Base-by-base conservation (phyloP, 1,284 basidiomycete species). In the Rugosomyces carneus region DNA sequence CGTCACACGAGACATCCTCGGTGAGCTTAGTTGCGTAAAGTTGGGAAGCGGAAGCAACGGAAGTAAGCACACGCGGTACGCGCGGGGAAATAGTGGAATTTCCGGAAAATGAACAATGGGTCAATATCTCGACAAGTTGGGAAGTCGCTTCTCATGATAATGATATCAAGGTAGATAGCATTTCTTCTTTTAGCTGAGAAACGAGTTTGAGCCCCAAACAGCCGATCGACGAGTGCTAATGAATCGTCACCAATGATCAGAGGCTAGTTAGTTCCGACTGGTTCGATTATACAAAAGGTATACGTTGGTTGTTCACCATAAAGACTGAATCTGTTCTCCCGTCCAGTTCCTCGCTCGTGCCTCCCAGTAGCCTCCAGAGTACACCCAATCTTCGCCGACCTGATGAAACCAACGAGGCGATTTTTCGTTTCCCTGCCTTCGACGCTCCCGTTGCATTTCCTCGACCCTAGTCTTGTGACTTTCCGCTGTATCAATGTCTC, bases 361-460 rank as follows among this genome's bases (percentile, higher is more conserved):
- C 57, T 91, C 87, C 88, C 89, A 91, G 57, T 91, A 91, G n/a
- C 82, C 86, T 40, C 89, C 87, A 26, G 57, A 62, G 60, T 89
- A 91, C 37, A 71, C 60, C 87, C 87, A 91, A 53, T 87, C 82
- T 44, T 84, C 79, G 4, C 79, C 81, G 32, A 72, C 72, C 55
- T 76, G 74, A 57, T 72, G 76, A 62, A 91, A 91, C 88, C 88
- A 91, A 31, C 73, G 69, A 16, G 87, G 81, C 45, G 67, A 57
- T 38, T 72, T 61, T 32, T 86, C 82, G 45, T 67, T 65, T 35
- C 80, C 78, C 10, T 61, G 63, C 54, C 71, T 72, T 57, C 85
- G 70, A 56, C 84, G 74, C 48, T 81, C 83, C 55, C 87, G 73
- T 63, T 82, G 84, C 62, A 73, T 66, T 61, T 78, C 85, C 62